Conservation (phyloP, 2,329 filamentous ascomycete species). For the Cryphonectria carpinicola region DNA sequence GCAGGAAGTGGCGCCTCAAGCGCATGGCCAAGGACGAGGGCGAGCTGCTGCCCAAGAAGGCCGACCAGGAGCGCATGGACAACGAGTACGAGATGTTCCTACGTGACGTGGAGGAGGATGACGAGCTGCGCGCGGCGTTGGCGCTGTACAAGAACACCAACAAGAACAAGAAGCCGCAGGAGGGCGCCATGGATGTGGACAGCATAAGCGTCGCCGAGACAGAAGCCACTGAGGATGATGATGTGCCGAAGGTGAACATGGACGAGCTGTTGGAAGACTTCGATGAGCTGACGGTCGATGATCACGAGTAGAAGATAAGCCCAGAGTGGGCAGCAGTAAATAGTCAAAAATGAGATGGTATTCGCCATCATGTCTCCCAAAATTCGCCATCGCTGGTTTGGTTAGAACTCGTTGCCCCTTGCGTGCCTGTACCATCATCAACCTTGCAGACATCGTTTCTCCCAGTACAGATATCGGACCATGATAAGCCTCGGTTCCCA, state of each 20-base stretch:
- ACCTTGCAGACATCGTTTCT: not conserved
- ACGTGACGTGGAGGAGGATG: slow-evolving; percentile 93
- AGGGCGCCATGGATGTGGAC: slow-evolving; percentile 46
- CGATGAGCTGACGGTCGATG: slow-evolving; percentile 79
- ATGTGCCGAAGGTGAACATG: slow-evolving; percentile 73
- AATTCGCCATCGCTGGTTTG: not conserved
- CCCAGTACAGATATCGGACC: not conserved
- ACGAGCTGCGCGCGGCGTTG: slow-evolving; percentile 81
- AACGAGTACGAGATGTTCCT: slow-evolving; percentile 97
- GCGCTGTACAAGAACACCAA: slow-evolving; percentile 79
- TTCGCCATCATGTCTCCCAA: no score
- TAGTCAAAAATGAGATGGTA: not conserved
- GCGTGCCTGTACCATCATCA: not conserved
- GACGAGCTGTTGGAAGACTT: slow-evolving; percentile 89
- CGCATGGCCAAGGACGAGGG: slow-evolving; percentile 90
- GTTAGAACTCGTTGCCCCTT: no score
- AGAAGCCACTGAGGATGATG: slow-evolving; percentile 62
- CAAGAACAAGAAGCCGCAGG: slow-evolving; percentile 46
- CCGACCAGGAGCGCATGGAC: slow-evolving; percentile 86
- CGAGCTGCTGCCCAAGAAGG: slow-evolving; percentile 82
- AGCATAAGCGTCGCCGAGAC: slow-evolving; percentile 23
- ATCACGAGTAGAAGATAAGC: slow-evolving; percentile 38
- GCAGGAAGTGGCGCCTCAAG: slow-evolving; percentile 91
- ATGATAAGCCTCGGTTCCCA: not conserved
- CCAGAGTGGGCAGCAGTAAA: not conserved